Evolutionary conservation across 106 monocot species (phyloP), one percentile per base, ranked within the genome.

Genomic region (Dendrobium catenatum): DNA sequence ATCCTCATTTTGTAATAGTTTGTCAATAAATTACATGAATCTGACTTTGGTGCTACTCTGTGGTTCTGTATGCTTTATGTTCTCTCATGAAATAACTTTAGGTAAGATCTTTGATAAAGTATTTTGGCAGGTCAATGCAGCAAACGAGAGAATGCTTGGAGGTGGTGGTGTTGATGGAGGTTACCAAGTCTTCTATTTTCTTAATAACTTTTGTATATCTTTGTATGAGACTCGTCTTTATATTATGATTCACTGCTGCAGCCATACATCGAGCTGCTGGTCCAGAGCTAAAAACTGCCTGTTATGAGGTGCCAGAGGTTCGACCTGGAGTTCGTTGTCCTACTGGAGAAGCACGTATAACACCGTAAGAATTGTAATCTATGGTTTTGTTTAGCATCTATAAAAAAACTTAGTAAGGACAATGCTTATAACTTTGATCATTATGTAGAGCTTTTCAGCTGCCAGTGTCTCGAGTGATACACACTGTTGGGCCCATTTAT

Each of bases 111-210:
- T 20, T 76, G 72, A 42, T 80, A 11, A 73, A 54, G 22, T 55
- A 18, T 31, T 22, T 47, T 48, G 76, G 79, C 83, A 93, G 93
- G 96, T 96, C 27, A 96, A 96, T 86, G 91, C 93, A 42, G 96
- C 93, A 78, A 90, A 96, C 79, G 86, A 93, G 73, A 75, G 76
- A 75, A 91, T 96, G 93, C 87, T 91, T 46, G 90, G 96, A 76
- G 96, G 96, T n/a, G 93, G 93, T 59, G 96, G 96, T 83, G 93
- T 93, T 70, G 96, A 96, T 86, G 96, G 93, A 93, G 96, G 96
- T 96, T 82, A 82, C 19, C 75, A 49, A 40, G 24, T 77, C 4
- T 75, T 2, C 29, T 17, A 20, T 82, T 66, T 37, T 59, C 4
- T 16, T 56, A 0, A 11, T 15, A 11, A 3, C 4, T 56, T 56